Conservation (phyloP, 148 eudicot species). For the Simmondsia chinensis region DNA sequence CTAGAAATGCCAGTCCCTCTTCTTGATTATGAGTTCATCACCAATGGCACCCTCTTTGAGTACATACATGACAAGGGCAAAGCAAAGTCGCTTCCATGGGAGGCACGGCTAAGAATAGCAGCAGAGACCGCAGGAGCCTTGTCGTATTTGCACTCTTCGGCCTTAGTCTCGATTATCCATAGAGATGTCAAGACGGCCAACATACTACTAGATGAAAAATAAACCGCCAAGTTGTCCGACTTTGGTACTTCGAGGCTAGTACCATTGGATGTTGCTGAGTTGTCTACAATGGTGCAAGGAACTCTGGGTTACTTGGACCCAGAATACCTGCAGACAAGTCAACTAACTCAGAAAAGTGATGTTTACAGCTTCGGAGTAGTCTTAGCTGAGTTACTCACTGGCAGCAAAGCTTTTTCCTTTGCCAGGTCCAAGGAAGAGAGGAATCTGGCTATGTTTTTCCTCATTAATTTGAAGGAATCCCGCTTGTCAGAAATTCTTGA, state of each 20-base stretch:
- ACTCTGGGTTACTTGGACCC: conserved; percentile 11
- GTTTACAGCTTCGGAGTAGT: conserved; percentile 13
- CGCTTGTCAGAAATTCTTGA: not conserved
- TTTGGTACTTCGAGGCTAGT: conserved; percentile 5
- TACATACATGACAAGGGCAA: no score
- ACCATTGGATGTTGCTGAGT: not conserved
- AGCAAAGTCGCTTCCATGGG: no score
- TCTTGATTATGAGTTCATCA: no score
- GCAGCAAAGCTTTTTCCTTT: not conserved
- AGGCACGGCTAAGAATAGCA: no score
- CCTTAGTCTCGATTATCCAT: conserved; percentile 5
- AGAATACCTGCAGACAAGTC: conserved; percentile 5
- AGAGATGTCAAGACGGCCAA: conserved; percentile 7
- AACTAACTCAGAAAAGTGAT: conserved; percentile 4
- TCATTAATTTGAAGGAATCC: not conserved
- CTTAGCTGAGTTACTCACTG: not conserved
- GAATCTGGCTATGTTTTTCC: not conserved
- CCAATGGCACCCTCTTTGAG: no score
- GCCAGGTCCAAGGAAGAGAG: not conserved
- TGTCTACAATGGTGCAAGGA: conserved; percentile 6
- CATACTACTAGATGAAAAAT: conserved; percentile 3
- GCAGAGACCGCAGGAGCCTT: no score
- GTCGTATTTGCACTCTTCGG: no score
- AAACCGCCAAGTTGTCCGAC: conserved; percentile 3
- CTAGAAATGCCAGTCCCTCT: no score